phyloP scores from a whole-genome alignment of 352 stramenopile species.

The Phytophthora uliginosa region DNA sequence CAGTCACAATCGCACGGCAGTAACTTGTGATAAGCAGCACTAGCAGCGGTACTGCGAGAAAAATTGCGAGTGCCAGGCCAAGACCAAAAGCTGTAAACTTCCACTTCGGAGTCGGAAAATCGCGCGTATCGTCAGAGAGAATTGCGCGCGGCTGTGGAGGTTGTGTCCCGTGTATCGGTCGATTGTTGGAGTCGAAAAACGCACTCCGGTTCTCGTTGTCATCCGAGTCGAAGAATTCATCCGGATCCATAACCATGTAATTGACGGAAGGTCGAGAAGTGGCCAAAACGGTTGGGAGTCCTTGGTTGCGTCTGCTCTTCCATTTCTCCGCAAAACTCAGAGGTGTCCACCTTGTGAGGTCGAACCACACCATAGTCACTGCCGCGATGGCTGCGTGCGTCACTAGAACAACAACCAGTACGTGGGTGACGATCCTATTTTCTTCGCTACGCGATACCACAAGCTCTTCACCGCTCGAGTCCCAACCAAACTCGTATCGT shows the following conservation, averaged over 20 bases:
- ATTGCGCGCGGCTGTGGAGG: conserved; percentile 19
- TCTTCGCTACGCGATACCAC: conserved; percentile 8
- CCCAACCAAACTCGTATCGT: conserved; percentile 22
- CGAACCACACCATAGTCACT: conserved; percentile 30
- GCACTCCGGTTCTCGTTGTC: conserved; percentile 21
- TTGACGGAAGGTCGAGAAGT: conserved; percentile 18
- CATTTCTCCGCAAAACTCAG: conserved; percentile 8
- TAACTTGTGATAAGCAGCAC: conserved; percentile 34
- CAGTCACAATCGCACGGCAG: conserved; percentile 34
- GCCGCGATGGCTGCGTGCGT: conserved; percentile 24
- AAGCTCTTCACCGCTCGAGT: conserved; percentile 1
- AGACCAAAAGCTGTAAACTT: conserved; percentile 15
- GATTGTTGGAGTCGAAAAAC: conserved; percentile 39
- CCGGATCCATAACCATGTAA: conserved; percentile 36
- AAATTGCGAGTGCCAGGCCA: conserved; percentile 8
- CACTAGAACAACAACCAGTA: conserved; percentile 7
- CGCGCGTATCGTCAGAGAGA: conserved; percentile 26
- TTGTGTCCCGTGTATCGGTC: conserved; percentile 32
- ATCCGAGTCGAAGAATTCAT: conserved; percentile 22
- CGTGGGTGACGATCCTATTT: conserved; percentile 2
- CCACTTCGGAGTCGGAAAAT: conserved; percentile 18
- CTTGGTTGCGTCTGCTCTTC: conserved; percentile 1
- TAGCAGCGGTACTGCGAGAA: conserved; percentile 23
- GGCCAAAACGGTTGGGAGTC: conserved; percentile 4
- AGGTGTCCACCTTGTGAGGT: conserved; percentile 40